These are phyloP conservation scores for Dictyostelium capitatum DNA, from an alignment of 78 protist species.

Conservation along the genomic window DNA sequence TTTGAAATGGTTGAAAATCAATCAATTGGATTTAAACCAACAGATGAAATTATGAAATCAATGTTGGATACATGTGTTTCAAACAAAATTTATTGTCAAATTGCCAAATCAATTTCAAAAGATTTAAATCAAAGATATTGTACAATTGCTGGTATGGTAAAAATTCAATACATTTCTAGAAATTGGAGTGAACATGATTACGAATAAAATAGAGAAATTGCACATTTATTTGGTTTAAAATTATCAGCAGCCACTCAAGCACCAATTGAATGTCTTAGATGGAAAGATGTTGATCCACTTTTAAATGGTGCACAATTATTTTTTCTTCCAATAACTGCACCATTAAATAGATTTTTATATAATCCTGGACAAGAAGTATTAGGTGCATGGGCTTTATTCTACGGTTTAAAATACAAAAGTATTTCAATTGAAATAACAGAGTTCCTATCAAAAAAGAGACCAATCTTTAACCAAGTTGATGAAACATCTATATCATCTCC, in stretches of 20 bases:
- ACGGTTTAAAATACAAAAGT: neutral
- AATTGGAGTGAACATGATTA: neutral
- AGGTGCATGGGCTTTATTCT: neutral
- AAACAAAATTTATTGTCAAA: neutral
- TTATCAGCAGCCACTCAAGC: neutral
- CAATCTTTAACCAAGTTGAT: too few relatives aligned
- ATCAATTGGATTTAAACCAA: neutral
- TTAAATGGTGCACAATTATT: too few relatives aligned
- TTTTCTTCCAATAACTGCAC: neutral
- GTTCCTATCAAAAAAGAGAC: too few relatives aligned
- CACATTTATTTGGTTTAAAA: neutral
- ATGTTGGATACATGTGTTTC: neutral
- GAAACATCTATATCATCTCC: too few relatives aligned
- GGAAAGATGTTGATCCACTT: neutral
- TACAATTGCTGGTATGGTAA: neutral
- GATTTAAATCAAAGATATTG: neutral
- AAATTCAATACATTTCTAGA: neutral
- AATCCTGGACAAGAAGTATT: neutral
- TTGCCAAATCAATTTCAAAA: neutral
- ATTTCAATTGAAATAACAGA: too few relatives aligned
- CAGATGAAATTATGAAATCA: neutral
- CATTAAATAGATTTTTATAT: neutral
- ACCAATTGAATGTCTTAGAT: too few relatives aligned
- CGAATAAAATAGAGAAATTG: neutral
- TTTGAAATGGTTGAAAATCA: neutral